Conservation (phyloP, 805 yeast species). For the Myxozyma udenii region DNA sequence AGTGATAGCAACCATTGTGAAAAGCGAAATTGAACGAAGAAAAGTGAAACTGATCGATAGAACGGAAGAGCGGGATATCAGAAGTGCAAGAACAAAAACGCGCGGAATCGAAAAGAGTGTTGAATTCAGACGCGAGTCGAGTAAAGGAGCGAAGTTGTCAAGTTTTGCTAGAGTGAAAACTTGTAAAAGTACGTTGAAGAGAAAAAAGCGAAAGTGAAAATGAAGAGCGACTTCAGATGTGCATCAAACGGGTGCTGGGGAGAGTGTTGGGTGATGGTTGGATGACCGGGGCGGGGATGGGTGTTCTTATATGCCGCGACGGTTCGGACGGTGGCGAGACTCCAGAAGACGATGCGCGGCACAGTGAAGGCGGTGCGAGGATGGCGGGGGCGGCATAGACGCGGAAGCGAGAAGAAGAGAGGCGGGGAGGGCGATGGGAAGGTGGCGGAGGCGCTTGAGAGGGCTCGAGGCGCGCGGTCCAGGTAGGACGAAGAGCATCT, state of each 20-base stretch:
- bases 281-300: not conserved
- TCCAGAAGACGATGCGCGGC: not conserved
- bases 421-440: not conserved
- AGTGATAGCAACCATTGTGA: slow-evolving; percentile 5
- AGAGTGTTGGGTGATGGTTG: not conserved
- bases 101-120: not conserved
- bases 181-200: not conserved
- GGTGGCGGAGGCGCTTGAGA: not conserved
- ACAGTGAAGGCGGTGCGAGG: not conserved
- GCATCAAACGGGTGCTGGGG: too few species aligned
- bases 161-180: not conserved
- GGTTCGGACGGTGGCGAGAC: too few species aligned
- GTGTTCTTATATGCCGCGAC: not conserved
- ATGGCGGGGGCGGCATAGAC: not conserved
- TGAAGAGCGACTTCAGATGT: not conserved
- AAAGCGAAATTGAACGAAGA: not conserved
- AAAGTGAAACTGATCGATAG: not conserved
- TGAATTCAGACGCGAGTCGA: not conserved
- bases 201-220: not conserved
- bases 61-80: not conserved
- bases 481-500: not conserved
- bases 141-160: not conserved
- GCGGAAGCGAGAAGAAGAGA: not conserved
- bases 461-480: not conserved
- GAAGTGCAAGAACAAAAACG: not conserved